A percentile compares a stretch with the other conserved stretches of the same genome.
These are phyloP conservation scores for Krasilnikovozyma curviuscula DNA, from an alignment of 768 basidiomycete genomes.

Conservation along the genomic window DNA sequence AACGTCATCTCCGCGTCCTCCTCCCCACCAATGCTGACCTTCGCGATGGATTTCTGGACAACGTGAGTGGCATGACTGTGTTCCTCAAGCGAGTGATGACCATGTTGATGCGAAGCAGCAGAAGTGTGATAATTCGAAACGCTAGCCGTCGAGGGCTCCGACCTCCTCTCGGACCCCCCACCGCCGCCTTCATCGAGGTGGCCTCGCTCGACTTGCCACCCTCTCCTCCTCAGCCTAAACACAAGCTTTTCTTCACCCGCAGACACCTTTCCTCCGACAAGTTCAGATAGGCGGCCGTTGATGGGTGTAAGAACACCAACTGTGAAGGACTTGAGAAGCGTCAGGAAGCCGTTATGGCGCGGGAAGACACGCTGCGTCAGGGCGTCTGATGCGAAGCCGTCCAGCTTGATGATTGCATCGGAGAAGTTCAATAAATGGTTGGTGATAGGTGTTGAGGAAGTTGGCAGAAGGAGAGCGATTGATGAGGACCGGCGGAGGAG, in stretches of 20 bases:
- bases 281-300: constrained; percentile 59
- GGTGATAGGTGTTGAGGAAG: constrained; percentile 46
- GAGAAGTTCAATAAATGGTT: constrained; percentile 59
- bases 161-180: constrained; percentile 24
- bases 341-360: constrained; percentile 65
- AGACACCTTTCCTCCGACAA: constrained; percentile 54
- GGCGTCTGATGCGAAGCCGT: constrained; percentile 60
- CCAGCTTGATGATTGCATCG: constrained; percentile 53
- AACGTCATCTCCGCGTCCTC: neutral
- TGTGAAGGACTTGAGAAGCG: constrained; percentile 55
- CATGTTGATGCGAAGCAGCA: constrained; percentile 11
- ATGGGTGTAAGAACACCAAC: constrained; percentile 54
- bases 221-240: constrained; percentile 75
- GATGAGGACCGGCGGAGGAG: constrained; percentile 38
- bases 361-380: constrained; percentile 56
- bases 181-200: constrained; percentile 36
- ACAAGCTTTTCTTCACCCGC: constrained; percentile 92
- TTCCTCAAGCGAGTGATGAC: constrained; percentile 2
- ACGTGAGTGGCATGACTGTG: neutral
- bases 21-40: constrained; percentile 4
- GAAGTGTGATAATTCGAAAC: constrained; percentile 13
- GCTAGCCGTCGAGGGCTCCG: constrained; percentile 6
- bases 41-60: too few relatives aligned
- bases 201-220: constrained; percentile 75
- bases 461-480: constrained; percentile 28